Evolutionary conservation across 805 yeast genomes (phyloP).

Genomic region (Nakazawaea sp.): DNA sequence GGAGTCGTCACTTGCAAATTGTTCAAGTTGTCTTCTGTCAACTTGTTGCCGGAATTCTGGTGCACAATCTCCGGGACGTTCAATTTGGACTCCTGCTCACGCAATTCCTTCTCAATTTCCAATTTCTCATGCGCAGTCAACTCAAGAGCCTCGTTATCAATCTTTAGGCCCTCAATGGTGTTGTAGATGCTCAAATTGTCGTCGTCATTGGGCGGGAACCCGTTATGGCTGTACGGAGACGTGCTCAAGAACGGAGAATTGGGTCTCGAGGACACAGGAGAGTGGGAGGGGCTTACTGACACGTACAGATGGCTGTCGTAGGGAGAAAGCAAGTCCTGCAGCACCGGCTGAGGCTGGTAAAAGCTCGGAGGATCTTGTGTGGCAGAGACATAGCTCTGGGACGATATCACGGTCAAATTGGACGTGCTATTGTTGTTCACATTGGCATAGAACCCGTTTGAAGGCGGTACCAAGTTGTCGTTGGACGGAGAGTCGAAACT

Average conservation of each 20-base stretch:
- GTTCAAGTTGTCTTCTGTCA: conserved; percentile 3
- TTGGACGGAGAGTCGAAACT: conserved; percentile 4
- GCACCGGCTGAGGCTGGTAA: not conserved
- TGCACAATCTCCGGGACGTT: conserved; percentile 3
- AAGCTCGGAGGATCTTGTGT: not conserved
- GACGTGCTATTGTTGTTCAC: not conserved
- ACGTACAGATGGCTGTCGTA: conserved; percentile 1
- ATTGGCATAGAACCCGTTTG: conserved; percentile 4
- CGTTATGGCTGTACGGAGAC: conserved; percentile 2
- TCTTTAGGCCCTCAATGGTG: conserved; percentile 3
- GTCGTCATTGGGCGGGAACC: not conserved
- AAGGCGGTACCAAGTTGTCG: conserved; percentile 1
- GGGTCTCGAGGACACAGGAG: not conserved
- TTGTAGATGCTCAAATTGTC: conserved; percentile 5
- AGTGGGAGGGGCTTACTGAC: not conserved
- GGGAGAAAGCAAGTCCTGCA: conserved; percentile 1
- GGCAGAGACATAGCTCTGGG: conserved; percentile 1
- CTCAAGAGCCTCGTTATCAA: not conserved
- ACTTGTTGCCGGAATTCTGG: not conserved
- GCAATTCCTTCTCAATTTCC: conserved; percentile 1
- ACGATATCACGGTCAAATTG: conserved; percentile 5
- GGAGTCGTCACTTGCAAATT: conserved; percentile 9
- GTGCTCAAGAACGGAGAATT: conserved; percentile 6
- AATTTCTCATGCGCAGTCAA: conserved; percentile 1
- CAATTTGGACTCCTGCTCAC: not conserved